phyloP scores from a whole-genome alignment of 192 early-diverging fungal genomes.

The Backusella macrospora region DNA sequence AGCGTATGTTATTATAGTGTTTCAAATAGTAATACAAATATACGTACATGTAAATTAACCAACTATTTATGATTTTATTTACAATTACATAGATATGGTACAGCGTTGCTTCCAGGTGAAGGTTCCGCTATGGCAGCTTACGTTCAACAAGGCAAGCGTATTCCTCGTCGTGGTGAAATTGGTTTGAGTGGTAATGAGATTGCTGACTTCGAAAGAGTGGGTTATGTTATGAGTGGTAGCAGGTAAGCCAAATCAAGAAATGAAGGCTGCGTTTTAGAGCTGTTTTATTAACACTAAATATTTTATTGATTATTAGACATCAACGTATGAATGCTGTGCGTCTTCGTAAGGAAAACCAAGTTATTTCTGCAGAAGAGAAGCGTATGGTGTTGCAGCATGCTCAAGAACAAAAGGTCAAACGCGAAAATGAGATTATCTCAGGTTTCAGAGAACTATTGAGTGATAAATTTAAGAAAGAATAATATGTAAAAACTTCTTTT shows the following conservation, averaged over 20 bases:
- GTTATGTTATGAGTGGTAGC: slow-evolving; percentile 97
- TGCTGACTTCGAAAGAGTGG: slow-evolving; percentile 78
- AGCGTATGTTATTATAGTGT: slow-evolving; percentile 39
- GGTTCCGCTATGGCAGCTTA: slow-evolving; percentile 90
- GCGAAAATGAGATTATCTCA: slow-evolving; percentile 91
- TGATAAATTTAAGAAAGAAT: slow-evolving; percentile 48
- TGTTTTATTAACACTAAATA: not conserved
- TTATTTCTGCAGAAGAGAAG: slow-evolving; percentile 95
- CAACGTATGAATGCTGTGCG: slow-evolving; percentile 95
- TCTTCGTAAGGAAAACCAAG: slow-evolving; percentile 95
- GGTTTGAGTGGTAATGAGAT: slow-evolving; percentile 87
- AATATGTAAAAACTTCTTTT: not conserved
- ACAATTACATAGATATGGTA: slow-evolving; percentile 63
- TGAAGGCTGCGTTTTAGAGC: no score
- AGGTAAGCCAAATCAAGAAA: slow-evolving; percentile 47
- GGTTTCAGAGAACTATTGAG: slow-evolving; percentile 87
- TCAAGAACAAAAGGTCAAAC: slow-evolving; percentile 88
- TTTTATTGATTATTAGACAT: slow-evolving; percentile 53
- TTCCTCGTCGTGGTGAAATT: slow-evolving; percentile 97
- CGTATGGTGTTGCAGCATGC: slow-evolving; percentile 81
- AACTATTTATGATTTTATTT: slow-evolving; percentile 37
- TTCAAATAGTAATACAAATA: not conserved
- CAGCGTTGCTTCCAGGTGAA: slow-evolving; percentile 84
- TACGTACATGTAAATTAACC: not conserved
- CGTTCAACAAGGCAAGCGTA: slow-evolving; percentile 90